Conservation (phyloP, 305 asterid species). For the Fraxinus baroniana region DNA sequence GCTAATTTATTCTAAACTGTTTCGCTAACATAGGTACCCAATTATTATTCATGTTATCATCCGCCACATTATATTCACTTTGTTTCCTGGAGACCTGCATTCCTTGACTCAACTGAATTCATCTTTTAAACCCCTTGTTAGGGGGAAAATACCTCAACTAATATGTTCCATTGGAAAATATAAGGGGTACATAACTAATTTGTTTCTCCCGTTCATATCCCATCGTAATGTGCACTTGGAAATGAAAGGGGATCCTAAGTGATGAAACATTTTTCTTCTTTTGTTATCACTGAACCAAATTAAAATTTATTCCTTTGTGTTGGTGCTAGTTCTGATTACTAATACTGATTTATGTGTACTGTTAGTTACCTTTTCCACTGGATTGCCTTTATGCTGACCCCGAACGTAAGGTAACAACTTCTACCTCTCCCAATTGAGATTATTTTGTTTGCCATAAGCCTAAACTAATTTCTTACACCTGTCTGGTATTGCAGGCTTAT, state of each 20-base stretch:
- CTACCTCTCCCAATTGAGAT: neutral
- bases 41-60: neutral
- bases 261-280: neutral
- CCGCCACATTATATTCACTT: neutral
- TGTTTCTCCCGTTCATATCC: neutral
- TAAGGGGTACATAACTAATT: neutral
- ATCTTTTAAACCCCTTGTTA: neutral
- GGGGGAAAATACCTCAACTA: neutral
- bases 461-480: constrained; percentile 11
- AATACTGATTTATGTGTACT: constrained; percentile 16
- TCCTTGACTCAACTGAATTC: neutral
- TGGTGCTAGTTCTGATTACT: constrained; percentile 19
- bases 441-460: constrained; percentile 1
- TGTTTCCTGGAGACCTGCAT: neutral
- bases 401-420: constrained; percentile 56
- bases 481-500: constrained; percentile 56
- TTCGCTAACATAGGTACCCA: neutral
- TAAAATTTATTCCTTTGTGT: constrained; percentile 9
- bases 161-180: neutral
- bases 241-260: neutral
- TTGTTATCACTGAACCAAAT: neutral
- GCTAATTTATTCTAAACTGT: neutral
- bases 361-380: constrained; percentile 79
- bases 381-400: constrained; percentile 88
- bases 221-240: neutral